Evolutionary conservation across 371 early-diverging fungal species (phyloP).

Genomic region (Funneliformis caledonium): DNA sequence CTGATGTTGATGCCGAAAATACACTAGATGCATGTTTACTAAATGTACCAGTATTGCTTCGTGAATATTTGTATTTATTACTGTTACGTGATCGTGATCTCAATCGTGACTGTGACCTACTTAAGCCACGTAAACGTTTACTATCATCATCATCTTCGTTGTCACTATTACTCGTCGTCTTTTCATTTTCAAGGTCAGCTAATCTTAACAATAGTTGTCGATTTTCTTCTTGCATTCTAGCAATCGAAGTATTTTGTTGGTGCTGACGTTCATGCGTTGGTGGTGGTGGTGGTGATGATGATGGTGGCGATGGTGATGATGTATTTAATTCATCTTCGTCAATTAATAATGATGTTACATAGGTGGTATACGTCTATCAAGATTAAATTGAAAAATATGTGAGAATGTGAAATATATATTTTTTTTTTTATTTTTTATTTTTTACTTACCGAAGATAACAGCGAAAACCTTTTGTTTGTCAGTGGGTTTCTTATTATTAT

Average conservation of each 20-base stretch:
- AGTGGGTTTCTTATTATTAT: neutral
- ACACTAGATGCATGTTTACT: neutral
- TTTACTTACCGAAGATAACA: neutral
- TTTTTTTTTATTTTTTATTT: neutral
- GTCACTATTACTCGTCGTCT: neutral
- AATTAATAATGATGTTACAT: neutral
- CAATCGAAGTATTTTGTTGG: neutral
- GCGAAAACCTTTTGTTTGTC: neutral
- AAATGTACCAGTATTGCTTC: neutral
- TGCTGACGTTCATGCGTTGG: neutral
- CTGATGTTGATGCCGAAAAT: neutral
- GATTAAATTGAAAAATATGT: neutral
- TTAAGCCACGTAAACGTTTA: neutral
- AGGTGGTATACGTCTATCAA: neutral
- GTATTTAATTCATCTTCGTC: neutral
- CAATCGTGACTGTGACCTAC: neutral
- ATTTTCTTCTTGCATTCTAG: conserved; percentile 39
- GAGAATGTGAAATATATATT: neutral
- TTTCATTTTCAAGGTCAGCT: conserved; percentile 20
- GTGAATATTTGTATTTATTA: neutral
- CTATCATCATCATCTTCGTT: neutral
- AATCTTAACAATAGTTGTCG: conserved; percentile 28
- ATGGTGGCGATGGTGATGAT: neutral
- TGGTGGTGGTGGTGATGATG: neutral
- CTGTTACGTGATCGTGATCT: neutral